phyloP scores from a whole-genome alignment of 78 protist species.

The Cavenderia fasciculata region DNA sequence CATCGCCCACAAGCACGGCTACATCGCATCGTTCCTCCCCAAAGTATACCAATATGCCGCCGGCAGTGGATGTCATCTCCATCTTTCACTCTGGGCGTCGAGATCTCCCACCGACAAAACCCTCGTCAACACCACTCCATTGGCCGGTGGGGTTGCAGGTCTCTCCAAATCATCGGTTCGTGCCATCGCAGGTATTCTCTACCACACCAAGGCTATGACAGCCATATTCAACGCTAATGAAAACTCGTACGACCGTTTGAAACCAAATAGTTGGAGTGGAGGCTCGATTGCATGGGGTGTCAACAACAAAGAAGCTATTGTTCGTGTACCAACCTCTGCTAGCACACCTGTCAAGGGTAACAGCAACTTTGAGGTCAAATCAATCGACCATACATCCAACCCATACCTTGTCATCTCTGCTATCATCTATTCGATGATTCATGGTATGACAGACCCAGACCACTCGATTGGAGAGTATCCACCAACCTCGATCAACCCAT shows the following conservation, averaged over 20 bases:
- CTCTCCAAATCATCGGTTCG: not conserved
- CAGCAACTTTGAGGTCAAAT: constrained; percentile 44
- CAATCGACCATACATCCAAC: constrained; percentile 39
- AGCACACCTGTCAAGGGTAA: not conserved
- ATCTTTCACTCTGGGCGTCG: constrained; percentile 37
- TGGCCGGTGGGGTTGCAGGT: not conserved
- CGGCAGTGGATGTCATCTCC: constrained; percentile 49
- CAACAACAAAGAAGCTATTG: constrained; percentile 41
- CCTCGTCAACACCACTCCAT: not conserved
- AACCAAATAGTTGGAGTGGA: constrained; percentile 49
- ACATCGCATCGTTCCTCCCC: constrained; percentile 43
- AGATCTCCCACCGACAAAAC: not conserved
- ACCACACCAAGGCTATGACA: constrained; percentile 27
- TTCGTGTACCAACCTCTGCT: constrained; percentile 31
- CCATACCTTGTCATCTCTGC: constrained; percentile 35
- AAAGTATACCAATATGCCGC: not conserved
- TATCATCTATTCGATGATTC: not conserved
- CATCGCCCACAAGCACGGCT: constrained; percentile 18
- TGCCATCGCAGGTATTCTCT: constrained; percentile 32
- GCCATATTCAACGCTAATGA: constrained; percentile 1
- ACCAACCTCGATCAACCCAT: constrained; percentile 31
- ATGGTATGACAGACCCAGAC: constrained; percentile 1
- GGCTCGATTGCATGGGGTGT: constrained; percentile 37
- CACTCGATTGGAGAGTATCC: not conserved
- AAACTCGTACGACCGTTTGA: not conserved